Percentiles rank a stretch among this genome's conserved stretches.
phyloP scores from a whole-genome alignment of 805 yeast species.

The Schwanniomyces occidentalis region DNA sequence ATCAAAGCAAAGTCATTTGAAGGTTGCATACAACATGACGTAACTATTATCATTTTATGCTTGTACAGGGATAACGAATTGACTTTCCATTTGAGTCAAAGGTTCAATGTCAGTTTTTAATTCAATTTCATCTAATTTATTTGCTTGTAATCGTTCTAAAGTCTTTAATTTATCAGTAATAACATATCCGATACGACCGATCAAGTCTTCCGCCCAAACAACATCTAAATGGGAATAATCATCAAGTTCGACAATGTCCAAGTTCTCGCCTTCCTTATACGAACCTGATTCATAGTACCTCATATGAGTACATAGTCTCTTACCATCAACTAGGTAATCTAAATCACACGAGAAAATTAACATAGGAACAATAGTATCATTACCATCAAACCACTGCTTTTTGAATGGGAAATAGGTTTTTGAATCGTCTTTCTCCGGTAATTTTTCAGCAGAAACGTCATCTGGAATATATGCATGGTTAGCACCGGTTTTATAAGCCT shows the following conservation, averaged over 20 bases:
- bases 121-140: not conserved
- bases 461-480: slow-evolving; percentile 25
- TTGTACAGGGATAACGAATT: too few relatives aligned
- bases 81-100: too few relatives aligned
- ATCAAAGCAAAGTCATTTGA: too few relatives aligned
- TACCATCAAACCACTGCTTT: slow-evolving; percentile 51
- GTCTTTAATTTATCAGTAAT: slow-evolving; percentile 12
- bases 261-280: slow-evolving; percentile 35
- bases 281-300: slow-evolving; percentile 51
- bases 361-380: slow-evolving; percentile 49
- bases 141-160: not conserved
- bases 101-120: too few relatives aligned
- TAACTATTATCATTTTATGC: too few relatives aligned
- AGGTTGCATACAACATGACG: too few relatives aligned
- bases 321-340: slow-evolving; percentile 80
- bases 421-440: slow-evolving; percentile 48
- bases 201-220: slow-evolving; percentile 84
- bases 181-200: slow-evolving; percentile 58
- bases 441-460: slow-evolving; percentile 10
- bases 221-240: slow-evolving; percentile 88
- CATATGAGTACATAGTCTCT: slow-evolving; percentile 64
- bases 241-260: slow-evolving; percentile 47
- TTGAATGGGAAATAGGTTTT: slow-evolving; percentile 55
- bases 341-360: slow-evolving; percentile 67
- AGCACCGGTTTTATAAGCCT: slow-evolving; percentile 29